Evolutionary conservation across 2,329 filamentous ascomycete genomes (phyloP), one percentile per base, ranked within the genome.

Genomic region (Colletotrichum godetiae): DNA sequence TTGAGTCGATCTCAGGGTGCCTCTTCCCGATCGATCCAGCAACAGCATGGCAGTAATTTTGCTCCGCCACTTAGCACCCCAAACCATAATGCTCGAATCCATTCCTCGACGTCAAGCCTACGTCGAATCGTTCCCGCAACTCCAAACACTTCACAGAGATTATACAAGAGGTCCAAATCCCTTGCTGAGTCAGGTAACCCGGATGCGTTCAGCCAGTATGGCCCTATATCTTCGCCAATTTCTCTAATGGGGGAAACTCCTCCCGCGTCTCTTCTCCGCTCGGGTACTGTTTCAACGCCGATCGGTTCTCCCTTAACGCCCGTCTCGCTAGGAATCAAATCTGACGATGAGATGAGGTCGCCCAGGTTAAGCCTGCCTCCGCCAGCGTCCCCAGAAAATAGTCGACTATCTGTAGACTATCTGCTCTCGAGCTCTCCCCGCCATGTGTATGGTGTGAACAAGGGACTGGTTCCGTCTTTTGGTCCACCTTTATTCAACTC

Each of bases 351-450:
- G 35, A 75, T 77, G 35, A 76, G 78, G 13, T 75, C 79, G 67
- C 70, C 73, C 33, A 66, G 75, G 52, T 71, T 78, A 37, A 68
- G 68, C 5, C 73, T 77, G 15, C 59, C 75, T 31, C 76, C 78
- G 58, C 68, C 75, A 59, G 63, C 64, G 31, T 78, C 78, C 19
- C 76, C 79, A 27, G 75, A 75, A 4, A 76, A 80, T 58, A 80
- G 79, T 62, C 80, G 90, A 19, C 83, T 94, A 27, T 93, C 92
- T 10, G 91, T 94, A 37, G 90, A 89, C 76, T 93, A 91, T 13
- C 81, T 94, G 8, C 82, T 94, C 5, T 88, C 88, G 3, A 86
- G 88, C 19, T 85, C 88, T 22, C 82, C 86, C 83, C 84, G 7
- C 77, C 78, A 5, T 74, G 75, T 46, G 70, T 15, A 66, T 35